These are phyloP conservation scores for Wickerhamomyces ciferrii DNA, from an alignment of 805 yeast genomes.

Conservation along the genomic window DNA sequence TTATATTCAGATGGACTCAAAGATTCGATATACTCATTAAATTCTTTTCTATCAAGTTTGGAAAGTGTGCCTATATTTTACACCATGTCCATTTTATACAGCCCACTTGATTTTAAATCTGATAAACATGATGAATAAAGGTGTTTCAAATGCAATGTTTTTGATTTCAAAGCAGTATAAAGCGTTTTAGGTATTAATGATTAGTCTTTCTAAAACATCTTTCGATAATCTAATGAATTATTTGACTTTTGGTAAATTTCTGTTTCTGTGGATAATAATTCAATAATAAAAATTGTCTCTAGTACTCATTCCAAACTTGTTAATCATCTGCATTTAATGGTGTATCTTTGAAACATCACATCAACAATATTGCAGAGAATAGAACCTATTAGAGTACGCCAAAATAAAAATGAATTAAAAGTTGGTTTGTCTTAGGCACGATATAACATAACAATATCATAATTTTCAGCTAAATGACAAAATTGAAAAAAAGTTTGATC, in stretches of 20 bases:
- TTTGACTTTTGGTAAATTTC: conserved; percentile 68
- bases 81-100: conserved; percentile 5
- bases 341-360: conserved; percentile 81
- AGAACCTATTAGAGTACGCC: too few relatives aligned
- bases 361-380: conserved; percentile 60
- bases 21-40: conserved; percentile 15
- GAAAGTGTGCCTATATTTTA: conserved; percentile 15
- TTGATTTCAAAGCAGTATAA: conserved; percentile 6
- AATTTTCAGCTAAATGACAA: too few relatives aligned
- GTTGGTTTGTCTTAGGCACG: too few relatives aligned
- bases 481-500: too few relatives aligned
- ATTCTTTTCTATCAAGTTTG: conserved; percentile 8
- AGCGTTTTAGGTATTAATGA: conserved; percentile 27
- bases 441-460: too few relatives aligned
- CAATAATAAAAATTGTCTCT: conserved; percentile 73
- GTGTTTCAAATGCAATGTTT: conserved; percentile 17
- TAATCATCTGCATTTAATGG: conserved; percentile 58
- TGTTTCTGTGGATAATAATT: conserved; percentile 41
- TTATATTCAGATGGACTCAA: conserved; percentile 11
- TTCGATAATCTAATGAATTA: conserved; percentile 79
- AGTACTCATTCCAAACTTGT: conserved; percentile 17
- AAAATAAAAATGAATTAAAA: too few relatives aligned
- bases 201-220: conserved; percentile 40
- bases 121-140: conserved; percentile 18
- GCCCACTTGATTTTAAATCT: conserved; percentile 16